Percentiles rank a stretch among this genome's conserved stretches.
These are phyloP conservation scores for Pythium coloratum DNA, from an alignment of 352 stramenopile genomes.

Conservation along the genomic window DNA sequence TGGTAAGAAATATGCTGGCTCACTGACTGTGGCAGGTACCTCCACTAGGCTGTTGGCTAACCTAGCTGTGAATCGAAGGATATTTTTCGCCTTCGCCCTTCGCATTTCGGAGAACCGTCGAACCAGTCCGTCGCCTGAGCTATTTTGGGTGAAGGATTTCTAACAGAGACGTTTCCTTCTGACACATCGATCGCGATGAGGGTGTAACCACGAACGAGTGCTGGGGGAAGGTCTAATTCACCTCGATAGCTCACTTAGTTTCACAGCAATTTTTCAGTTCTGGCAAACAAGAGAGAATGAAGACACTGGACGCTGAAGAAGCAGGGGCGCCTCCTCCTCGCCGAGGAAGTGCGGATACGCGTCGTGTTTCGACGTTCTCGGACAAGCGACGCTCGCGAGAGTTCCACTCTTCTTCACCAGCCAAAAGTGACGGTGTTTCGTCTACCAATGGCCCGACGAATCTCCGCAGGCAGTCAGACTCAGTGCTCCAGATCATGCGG, in stretches of 20 bases:
- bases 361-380: background rate
- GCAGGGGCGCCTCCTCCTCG: background rate
- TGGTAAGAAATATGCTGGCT: background rate
- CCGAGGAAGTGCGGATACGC: background rate
- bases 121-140: background rate
- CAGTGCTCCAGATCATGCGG: slow-evolving; percentile 1
- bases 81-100: background rate
- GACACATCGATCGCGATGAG: too few relatives aligned
- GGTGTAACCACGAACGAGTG: too few relatives aligned
- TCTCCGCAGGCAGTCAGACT: slow-evolving; percentile 14
- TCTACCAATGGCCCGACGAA: background rate
- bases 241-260: too few relatives aligned
- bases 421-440: background rate
- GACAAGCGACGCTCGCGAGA: background rate
- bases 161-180: too few relatives aligned
- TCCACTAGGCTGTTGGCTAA: background rate
- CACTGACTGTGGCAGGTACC: too few relatives aligned
- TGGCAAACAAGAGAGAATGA: background rate
- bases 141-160: too few relatives aligned
- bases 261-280: too few relatives aligned
- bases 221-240: too few relatives aligned
- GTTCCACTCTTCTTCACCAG: background rate
- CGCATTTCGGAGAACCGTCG: background rate
- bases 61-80: background rate
- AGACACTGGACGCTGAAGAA: background rate